Base-by-base conservation (phyloP, 2,329 filamentous ascomycete genomes). In the Reticulascus tulasneorum region DNA sequence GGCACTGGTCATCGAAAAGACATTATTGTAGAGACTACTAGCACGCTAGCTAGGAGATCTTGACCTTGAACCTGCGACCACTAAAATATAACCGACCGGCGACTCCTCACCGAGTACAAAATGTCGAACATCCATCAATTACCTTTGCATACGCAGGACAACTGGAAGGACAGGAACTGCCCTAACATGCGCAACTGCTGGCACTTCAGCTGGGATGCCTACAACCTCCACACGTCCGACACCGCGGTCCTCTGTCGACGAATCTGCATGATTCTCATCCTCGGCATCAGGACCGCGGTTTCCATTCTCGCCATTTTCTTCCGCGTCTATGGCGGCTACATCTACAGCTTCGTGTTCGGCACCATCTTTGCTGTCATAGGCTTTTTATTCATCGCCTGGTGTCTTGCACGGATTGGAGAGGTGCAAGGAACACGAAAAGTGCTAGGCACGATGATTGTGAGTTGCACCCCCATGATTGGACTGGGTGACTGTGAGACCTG, bases 181-280 rank as follows among this genome's bases (percentile, higher is more conserved):
- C 37, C 32, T 29, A 37, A 40, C 27, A 40, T 40, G 28, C 40
- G 37, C 17, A 27, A 25, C 29, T 40, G 37, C 32, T 40, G 37
- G 37, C 25, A 31, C 18, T 42, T 42, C 32, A 35, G 28, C 21
- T 36, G 31, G 37, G 28, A 40, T n/a, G 37, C 37, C 10, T 42
- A 36, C 21, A 36, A 25, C 12, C 32, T 42, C 23, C 35, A 37
- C 18, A 29, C 37, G 9, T 17, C 40, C 13, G 40, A 40, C 32
- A 37, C 17, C 23, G 17, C 28, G 20, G 37, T 25, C 15, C 28
- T 40, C 22, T 15, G 32, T 17, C 40, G 40, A 4, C 37, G 37
- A n/a, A 20, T 40, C 15, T 42, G 37, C 37, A 42, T 42, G 40
- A 29, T 29, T 19, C n/a, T 37, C 24, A 26, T 33, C 24, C 37